Evolutionary conservation across 495 filamentous ascomycete genomes (phyloP).

Genomic region (Hyphodiscus hymeniophilus): DNA sequence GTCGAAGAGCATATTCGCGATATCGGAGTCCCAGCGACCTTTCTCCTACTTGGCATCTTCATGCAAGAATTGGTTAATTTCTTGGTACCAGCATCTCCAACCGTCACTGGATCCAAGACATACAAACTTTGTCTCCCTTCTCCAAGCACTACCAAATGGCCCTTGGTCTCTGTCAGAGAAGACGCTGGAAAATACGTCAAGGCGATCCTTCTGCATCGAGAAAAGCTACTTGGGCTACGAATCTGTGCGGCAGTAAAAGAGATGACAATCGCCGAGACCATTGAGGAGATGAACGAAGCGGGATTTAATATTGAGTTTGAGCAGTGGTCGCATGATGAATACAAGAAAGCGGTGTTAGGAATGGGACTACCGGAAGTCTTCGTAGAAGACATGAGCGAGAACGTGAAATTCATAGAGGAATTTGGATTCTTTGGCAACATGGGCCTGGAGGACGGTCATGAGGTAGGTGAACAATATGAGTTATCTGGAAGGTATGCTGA

Average conservation of each 20-base stretch:
- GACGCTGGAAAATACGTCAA: conserved; percentile 51
- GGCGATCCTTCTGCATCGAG: conserved; percentile 32
- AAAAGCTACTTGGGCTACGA: conserved; percentile 29
- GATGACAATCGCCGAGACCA: conserved; percentile 30
- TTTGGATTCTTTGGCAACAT: conserved; percentile 40
- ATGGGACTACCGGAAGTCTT: conserved; percentile 32
- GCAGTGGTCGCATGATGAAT: conserved; percentile 16
- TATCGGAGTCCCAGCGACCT: conserved; percentile 40
- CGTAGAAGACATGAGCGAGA: conserved; percentile 42
- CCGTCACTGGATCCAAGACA: conserved; percentile 9
- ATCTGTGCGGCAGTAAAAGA: conserved; percentile 40
- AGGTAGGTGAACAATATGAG: neutral
- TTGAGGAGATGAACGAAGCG: conserved; percentile 35
- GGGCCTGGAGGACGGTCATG: conserved; percentile 16
- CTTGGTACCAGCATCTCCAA: neutral
- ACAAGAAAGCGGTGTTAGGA: conserved; percentile 28
- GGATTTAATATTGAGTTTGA: conserved; percentile 25
- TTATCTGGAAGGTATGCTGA: neutral
- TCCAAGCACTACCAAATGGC: conserved; percentile 29
- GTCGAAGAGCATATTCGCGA: conserved; percentile 47
- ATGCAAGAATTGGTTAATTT: no score
- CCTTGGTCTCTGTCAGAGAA: conserved; percentile 38
- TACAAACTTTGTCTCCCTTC: conserved; percentile 35
- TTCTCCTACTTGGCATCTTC: conserved; percentile 46
- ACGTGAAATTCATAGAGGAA: conserved; percentile 33